Conservation (phyloP, 176 grass and related monocot genomes). For the Elaeis guineensis region DNA sequence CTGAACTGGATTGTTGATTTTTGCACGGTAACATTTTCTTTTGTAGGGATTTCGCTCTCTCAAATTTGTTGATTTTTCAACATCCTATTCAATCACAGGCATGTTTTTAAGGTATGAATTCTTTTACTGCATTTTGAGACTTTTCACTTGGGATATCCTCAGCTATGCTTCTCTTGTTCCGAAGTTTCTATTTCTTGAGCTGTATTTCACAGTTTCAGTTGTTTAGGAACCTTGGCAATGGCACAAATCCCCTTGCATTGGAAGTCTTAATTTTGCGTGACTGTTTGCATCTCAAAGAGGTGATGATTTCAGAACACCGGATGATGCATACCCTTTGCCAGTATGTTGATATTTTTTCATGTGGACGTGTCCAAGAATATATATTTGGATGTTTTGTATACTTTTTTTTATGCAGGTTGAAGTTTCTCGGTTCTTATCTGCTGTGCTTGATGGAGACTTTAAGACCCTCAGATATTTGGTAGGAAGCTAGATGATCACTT, state of each 20-base stretch:
- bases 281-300: conserved; percentile 25
- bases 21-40: not conserved
- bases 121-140: too few relatives aligned
- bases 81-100: conserved; percentile 23
- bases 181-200: not conserved
- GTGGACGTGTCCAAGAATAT: not conserved
- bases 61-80: conserved; percentile 22
- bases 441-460: conserved; percentile 18
- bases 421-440: conserved; percentile 11
- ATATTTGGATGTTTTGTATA: not conserved
- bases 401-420: conserved; percentile 9
- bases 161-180: not conserved
- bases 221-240: conserved; percentile 18
- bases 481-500: not conserved
- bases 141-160: not conserved
- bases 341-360: not conserved
- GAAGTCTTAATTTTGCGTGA: conserved; percentile 20
- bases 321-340: not conserved
- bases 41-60: conserved; percentile 13
- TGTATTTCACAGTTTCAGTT: conserved; percentile 6
- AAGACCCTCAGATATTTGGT: conserved; percentile 17
- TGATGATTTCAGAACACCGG: not conserved
- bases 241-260: conserved; percentile 8
- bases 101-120: conserved; percentile 16
- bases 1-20: not conserved